Conservation (phyloP, 495 filamentous ascomycete species). For the Lindgomyces ingoldianus region DNA sequence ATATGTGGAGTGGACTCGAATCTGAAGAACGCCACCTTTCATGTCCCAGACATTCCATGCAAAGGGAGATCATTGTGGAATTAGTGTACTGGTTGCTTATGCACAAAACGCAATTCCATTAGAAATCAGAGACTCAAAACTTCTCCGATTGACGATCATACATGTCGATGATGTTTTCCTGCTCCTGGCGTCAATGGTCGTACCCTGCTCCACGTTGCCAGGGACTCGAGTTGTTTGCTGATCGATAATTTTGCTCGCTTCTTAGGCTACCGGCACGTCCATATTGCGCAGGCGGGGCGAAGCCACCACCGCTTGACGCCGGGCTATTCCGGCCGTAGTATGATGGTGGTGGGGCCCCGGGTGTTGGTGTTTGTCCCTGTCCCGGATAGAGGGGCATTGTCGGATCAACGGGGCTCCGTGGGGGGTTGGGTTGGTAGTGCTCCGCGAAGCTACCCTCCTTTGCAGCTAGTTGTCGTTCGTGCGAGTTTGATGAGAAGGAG, state of each 20-base stretch:
- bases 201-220: constrained; percentile 70
- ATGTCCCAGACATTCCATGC: constrained; percentile 20
- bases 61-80: constrained; percentile 19
- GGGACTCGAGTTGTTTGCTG: constrained; percentile 61
- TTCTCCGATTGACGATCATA: constrained; percentile 30
- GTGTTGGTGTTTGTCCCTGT: too few relatives aligned
- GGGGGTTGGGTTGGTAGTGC: constrained; percentile 45
- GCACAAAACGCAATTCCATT: constrained; percentile 20
- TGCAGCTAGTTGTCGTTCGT: constrained; percentile 11
- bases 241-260: constrained; percentile 44
- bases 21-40: constrained; percentile 14
- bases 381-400: constrained; percentile 62
- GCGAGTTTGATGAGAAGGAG: constrained; percentile 20
- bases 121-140: constrained; percentile 3
- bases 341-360: constrained; percentile 44
- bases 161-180: constrained; percentile 38
- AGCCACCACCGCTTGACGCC: constrained; percentile 12
- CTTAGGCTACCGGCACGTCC: constrained; percentile 29
- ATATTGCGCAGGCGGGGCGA: background rate
- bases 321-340: constrained; percentile 38
- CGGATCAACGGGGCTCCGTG: constrained; percentile 63
- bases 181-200: constrained; percentile 54
- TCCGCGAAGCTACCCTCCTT: constrained; percentile 31
- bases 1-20: background rate
- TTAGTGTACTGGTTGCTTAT: constrained; percentile 25